phyloP scores from a whole-genome alignment of 495 filamentous ascomycete genomes.

The Penicillium psychrofluorescens region DNA sequence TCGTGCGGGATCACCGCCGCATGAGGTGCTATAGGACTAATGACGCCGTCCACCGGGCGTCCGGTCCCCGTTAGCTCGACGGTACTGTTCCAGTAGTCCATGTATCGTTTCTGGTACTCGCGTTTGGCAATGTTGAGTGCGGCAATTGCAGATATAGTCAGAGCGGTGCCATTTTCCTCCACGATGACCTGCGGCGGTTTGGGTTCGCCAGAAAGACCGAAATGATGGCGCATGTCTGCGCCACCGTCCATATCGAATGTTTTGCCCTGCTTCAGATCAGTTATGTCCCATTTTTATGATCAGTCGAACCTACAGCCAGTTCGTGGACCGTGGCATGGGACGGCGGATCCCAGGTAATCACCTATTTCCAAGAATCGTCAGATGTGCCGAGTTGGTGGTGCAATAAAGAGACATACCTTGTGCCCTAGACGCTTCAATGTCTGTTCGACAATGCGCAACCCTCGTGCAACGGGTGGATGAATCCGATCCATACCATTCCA shows the following conservation, averaged over 20 bases:
- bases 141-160: slow-evolving; percentile 42
- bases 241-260: slow-evolving; percentile 40
- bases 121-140: slow-evolving; percentile 51
- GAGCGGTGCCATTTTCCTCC: slow-evolving; percentile 11
- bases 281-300: background rate
- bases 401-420: too few species aligned
- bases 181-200: slow-evolving; percentile 31
- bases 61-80: slow-evolving; percentile 45
- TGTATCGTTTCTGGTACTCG: slow-evolving; percentile 53
- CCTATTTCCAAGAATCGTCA: slow-evolving; percentile 19
- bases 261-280: slow-evolving; percentile 7
- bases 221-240: slow-evolving; percentile 40
- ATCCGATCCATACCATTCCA: slow-evolving; percentile 42
- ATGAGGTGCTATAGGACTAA: slow-evolving; percentile 38
- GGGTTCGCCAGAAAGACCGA: slow-evolving; percentile 50
- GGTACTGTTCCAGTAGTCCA: slow-evolving; percentile 66
- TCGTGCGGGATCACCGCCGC: slow-evolving; percentile 41
- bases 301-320: slow-evolving; percentile 36
- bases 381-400: too few species aligned
- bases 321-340: slow-evolving; percentile 30
- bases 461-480: slow-evolving; percentile 49
- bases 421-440: slow-evolving; percentile 44
- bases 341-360: slow-evolving; percentile 54
- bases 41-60: slow-evolving; percentile 48
- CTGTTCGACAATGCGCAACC: slow-evolving; percentile 43